phyloP scores from a whole-genome alignment of 805 yeast species.

The Scheffersomyces lignosus region DNA sequence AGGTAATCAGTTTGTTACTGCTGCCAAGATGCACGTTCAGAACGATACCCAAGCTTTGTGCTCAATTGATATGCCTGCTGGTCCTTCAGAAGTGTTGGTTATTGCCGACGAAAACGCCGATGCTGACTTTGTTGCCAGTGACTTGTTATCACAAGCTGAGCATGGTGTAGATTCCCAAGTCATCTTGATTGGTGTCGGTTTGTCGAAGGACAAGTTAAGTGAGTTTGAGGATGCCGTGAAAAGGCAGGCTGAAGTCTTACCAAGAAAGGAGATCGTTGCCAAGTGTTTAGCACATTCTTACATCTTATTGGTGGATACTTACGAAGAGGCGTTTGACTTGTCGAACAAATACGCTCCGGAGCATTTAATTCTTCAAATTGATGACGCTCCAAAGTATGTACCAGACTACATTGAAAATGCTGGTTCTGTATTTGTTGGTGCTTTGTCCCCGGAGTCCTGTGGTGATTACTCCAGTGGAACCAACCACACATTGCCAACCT shows the following conservation, averaged over 20 bases:
- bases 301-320: slow-evolving; percentile 64
- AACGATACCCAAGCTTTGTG: slow-evolving; percentile 94
- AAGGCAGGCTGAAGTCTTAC: slow-evolving; percentile 77
- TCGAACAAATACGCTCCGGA: slow-evolving; percentile 96
- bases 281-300: slow-evolving; percentile 91
- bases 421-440: slow-evolving; percentile 95
- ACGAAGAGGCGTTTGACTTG: slow-evolving; percentile 81
- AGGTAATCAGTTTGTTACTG: slow-evolving; percentile 98
- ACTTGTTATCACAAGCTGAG: slow-evolving; percentile 95
- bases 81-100: slow-evolving; percentile 98
- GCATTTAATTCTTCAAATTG: slow-evolving; percentile 89
- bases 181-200: slow-evolving; percentile 77
- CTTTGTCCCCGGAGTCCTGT: slow-evolving; percentile 94
- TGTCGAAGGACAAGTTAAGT: slow-evolving; percentile 57
- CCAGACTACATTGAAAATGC: slow-evolving; percentile 79
- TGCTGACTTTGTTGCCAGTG: slow-evolving; percentile 96
- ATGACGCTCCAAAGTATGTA: slow-evolving; percentile 73
- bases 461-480: slow-evolving; percentile 99
- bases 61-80: slow-evolving; percentile 99
- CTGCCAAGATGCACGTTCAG: slow-evolving; percentile 97
- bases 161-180: slow-evolving; percentile 99
- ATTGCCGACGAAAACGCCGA: slow-evolving; percentile 86
- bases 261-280: slow-evolving; percentile 91
- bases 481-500: slow-evolving; percentile 97
- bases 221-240: slow-evolving; percentile 82